Conservation (phyloP, 129 eudicot species). For the Chrysanthemum makinoi region DNA sequence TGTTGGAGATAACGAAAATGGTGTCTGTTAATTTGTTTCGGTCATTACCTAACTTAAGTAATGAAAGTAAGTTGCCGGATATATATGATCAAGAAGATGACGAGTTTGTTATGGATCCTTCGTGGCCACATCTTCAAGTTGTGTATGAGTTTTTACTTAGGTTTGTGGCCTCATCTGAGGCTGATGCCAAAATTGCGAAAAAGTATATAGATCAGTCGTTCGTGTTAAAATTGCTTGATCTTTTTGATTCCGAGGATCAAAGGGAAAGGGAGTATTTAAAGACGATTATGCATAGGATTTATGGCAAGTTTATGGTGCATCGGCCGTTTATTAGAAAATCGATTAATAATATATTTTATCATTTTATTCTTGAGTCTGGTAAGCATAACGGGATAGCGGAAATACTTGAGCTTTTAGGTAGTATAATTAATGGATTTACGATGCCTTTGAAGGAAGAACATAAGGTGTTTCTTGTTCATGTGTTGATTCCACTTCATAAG, state of each 20-base stretch:
- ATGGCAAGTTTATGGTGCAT: slow-evolving; percentile 64
- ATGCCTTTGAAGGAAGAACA: slow-evolving; percentile 63
- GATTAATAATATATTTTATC: slow-evolving; percentile 50
- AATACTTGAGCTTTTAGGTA: slow-evolving; percentile 61
- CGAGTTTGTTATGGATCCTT: slow-evolving; percentile 57
- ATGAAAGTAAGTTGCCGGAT: slow-evolving; percentile 46
- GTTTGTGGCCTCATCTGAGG: slow-evolving; percentile 65
- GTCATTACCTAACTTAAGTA: slow-evolving; percentile 43
- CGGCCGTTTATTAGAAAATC: slow-evolving; percentile 74
- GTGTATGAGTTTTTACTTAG: slow-evolving; percentile 74
- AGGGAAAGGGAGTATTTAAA: slow-evolving; percentile 79
- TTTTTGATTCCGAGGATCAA: slow-evolving; percentile 63
- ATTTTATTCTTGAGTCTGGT: slow-evolving; percentile 44
- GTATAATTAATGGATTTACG: slow-evolving; percentile 62
- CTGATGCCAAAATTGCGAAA: slow-evolving; percentile 58
- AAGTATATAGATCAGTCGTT: slow-evolving; percentile 55
- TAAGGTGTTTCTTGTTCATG: slow-evolving; percentile 55
- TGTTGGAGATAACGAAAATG: slow-evolving; percentile 68
- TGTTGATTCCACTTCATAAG: slow-evolving; percentile 72
- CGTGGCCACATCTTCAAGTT: slow-evolving; percentile 83
- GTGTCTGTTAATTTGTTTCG: slow-evolving; percentile 64
- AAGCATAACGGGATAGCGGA: slow-evolving; percentile 54
- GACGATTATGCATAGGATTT: slow-evolving; percentile 58
- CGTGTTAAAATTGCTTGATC: slow-evolving; percentile 53
- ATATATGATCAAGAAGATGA: slow-evolving; percentile 73